Evolutionary conservation across 176 grass and related monocot genomes (phyloP).

Genomic region (Rhipidocladum racemiflorum): DNA sequence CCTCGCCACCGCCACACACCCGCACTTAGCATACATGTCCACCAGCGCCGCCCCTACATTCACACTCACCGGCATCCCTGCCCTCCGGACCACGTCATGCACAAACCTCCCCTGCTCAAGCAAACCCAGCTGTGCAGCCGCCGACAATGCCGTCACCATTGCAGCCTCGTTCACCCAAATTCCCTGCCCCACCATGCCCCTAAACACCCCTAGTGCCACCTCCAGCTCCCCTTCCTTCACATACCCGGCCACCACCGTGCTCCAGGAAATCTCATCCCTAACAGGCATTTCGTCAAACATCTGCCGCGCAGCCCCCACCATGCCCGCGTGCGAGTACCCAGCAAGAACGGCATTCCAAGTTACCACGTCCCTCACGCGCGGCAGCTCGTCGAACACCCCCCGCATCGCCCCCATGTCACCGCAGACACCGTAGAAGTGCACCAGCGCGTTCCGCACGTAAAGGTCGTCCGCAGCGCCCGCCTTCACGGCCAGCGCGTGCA

Average conservation of each 20-base stretch:
- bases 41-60: constrained; percentile 46
- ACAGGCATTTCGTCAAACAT: constrained; percentile 54
- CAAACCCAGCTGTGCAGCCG: constrained; percentile 50
- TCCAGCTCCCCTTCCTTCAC: constrained; percentile 57
- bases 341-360: constrained; percentile 58
- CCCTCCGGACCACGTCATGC: constrained; percentile 27
- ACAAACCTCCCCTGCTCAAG: constrained; percentile 61
- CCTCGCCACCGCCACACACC: constrained; percentile 34
- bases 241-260: constrained; percentile 54
- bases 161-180: constrained; percentile 47
- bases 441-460: constrained; percentile 56
- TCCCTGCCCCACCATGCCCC: constrained; percentile 36
- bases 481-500: constrained; percentile 56
- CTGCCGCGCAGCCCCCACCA: constrained; percentile 12
- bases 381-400: constrained; percentile 55
- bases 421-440: constrained; percentile 59
- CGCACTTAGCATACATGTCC: constrained; percentile 81
- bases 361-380: constrained; percentile 42
- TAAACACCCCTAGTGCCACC: constrained; percentile 42
- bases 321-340: constrained; percentile 42
- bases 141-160: constrained; percentile 41
- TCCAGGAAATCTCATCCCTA: constrained; percentile 64
- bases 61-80: constrained; percentile 11
- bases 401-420: constrained; percentile 36
- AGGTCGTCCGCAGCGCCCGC: constrained; percentile 52